Base-by-base conservation (phyloP, 176 grass and related monocot species). In the Musa schizocarpa region DNA sequence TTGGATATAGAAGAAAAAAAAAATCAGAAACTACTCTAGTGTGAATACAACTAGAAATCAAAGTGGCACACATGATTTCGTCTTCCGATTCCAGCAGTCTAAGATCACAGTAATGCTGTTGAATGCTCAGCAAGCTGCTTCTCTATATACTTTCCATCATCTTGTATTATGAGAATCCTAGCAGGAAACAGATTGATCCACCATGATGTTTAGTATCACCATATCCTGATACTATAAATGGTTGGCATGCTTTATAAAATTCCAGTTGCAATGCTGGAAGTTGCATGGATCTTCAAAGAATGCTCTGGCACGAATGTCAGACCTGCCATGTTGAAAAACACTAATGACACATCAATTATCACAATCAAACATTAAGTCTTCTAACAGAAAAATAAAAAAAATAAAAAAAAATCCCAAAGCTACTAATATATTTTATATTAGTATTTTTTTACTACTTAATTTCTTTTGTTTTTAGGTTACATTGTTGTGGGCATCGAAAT, bases 281-380 rank as follows among this genome's bases (percentile, higher is more conserved):
- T 89, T 21, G 96, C 88, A 77, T 99, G 77, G 80, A 99, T 99
- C 81, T 99, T 86, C 84, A 99, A 78, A 25, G 96, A 89, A 22
- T 89, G 91, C 74, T 95, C 96, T 2, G 96, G 96, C 72, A 92
- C 85, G 73, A 89, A 99, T 22, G 88, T 86, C 71, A 89, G 63
- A 68, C 96, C 96, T 99, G 81, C 2, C 1, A 74, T 34, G 57
- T 24, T 50, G 17, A 1, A 51, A 50, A 70, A 4, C n/a, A 22
- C 48, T 11, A 26, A 29, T 2, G 6, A 74, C 25, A 24, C 57
- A 21, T 53, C 51, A 53, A 53, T 55, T 8, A 13, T 53, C 21
- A 54, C 11, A 57, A 16, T 56, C 22, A 56, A 57, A 57, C 13
- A 12, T 24, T 72, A 17, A 19, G 7, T 70, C 21, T 10, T 50